Evolutionary conservation across 2,329 filamentous ascomycete genomes (phyloP), one percentile per base, ranked within the genome.

Genomic region (Sordariomycetes sp.): DNA sequence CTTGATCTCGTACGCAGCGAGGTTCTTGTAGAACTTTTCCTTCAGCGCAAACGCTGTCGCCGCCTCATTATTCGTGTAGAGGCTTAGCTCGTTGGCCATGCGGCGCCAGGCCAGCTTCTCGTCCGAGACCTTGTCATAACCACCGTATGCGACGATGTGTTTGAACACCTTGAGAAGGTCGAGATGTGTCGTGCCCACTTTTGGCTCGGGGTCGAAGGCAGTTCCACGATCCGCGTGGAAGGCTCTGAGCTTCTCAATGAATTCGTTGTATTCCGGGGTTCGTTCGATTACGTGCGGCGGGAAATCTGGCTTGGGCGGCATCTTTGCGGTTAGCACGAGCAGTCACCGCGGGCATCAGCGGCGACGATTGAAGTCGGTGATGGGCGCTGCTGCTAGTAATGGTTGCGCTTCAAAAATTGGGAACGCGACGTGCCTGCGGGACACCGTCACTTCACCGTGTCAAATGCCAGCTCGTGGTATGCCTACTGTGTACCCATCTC

Each of bases 21-120:
- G 79, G 65, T 92, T 90, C 69, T 90, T 91, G 75, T 95, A 95
- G 73, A 94, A 96, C 61, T 87, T 84, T 58, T 87, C 86, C 73
- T 96, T 96, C 58, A 95, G 75, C 59, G 87, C 81, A 71, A 95
- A 95, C 15, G 89, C 90, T 59, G 90, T 83, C n/a, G 89, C 89
- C 7, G 89, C 79, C 61, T 89, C 83, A 66, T 92, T 90, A 64
- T 80, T 78, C 58, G 84, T 84, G 65, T 83, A 83, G 61, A 91
- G 81, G 54, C 88, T 82, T 58, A 95, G 85, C 64, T 90, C 85
- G 56, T 84, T 78, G 13, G 86, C 88, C 64, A 95, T 79, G 64
- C 83, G 84, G 61, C 89, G 82, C 90, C 90, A 96, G 55, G 88
- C 87, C 62, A 95, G 79, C 74, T 92, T 94, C 68, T 92, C 83